Base-by-base conservation (phyloP, 257 asterid species). In the Nicotiana paniculata region DNA sequence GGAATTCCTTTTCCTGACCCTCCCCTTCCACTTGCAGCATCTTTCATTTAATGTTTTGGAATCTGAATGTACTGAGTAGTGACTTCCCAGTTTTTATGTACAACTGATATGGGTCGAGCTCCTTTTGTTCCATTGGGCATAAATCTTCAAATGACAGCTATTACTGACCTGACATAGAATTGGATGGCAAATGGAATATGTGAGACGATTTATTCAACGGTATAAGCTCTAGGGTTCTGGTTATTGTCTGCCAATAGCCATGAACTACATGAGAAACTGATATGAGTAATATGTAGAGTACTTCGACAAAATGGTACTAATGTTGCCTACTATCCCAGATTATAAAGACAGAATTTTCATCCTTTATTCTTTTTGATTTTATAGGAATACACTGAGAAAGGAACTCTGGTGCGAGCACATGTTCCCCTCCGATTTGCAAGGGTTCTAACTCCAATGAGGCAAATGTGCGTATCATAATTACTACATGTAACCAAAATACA, bases 351-450 rank as follows among this genome's bases (percentile, higher is more conserved):
- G 3, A 51, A 24, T 57, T 24, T 82, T 78, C 15, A 3, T 26
- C 77, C 4, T 67, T 6, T 12, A 39, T 72, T 39, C 67, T 51
- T 51, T 53, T 18, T 79, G 68, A n/a, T 82, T 46, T 82, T 69
- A 63, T 66, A 96, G 98, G 98, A 92, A 86, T 94, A 94, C 85
- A 88, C 89, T 0, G 98, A 93, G 83, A 86, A 85, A 77, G 99
- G 98, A 86, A 90, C 98, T 61, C 51, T 92, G 82, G 89, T 96
- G 46, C 86, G 92, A 87, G 99, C 97, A 67, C 85, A 94, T 78
- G 99, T 96, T 62, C 99, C 99, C 46, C 97, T 96, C 65, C 97
- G 97, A 59, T 94, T 92, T 61, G 97, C 99, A 37, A 90, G 98
- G 88, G 91, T 94, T 83, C 97, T 94, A 77, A 96, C 95, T 24